Percentiles rank a stretch among this genome's conserved stretches.
phyloP scores from a whole-genome alignment of 805 yeast species.

The Metschnikowia orientalis region DNA sequence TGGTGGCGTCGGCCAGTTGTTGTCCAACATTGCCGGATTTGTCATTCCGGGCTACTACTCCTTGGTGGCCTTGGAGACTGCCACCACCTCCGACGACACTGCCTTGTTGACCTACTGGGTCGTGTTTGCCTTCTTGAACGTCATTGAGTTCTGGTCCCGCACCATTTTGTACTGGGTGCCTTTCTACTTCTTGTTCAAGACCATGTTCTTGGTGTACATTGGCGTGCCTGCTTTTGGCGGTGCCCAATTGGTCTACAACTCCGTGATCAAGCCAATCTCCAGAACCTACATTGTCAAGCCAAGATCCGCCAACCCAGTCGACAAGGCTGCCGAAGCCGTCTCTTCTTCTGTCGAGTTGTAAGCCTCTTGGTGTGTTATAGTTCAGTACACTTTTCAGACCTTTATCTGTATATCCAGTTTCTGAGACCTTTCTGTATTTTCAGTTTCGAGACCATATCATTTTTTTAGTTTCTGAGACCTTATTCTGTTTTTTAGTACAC shows the following conservation, averaged over 20 bases:
- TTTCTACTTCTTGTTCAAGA: conserved; percentile 92
- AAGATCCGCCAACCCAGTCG: conserved; percentile 37
- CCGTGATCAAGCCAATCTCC: conserved; percentile 63
- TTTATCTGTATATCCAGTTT: neutral
- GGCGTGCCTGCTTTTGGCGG: conserved; percentile 88
- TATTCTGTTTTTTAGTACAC: too few relatives aligned
- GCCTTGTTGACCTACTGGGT: conserved; percentile 95
- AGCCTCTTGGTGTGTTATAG: conserved; percentile 4
- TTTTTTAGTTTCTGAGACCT: too few relatives aligned
- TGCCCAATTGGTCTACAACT: conserved; percentile 65
- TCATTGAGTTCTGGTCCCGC: conserved; percentile 92
- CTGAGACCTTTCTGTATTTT: too few relatives aligned
- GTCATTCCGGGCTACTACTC: conserved; percentile 88
- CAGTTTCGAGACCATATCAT: too few relatives aligned
- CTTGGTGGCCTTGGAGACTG: conserved; percentile 73
- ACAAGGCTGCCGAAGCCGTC: conserved; percentile 45
- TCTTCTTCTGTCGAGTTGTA: conserved; percentile 30
- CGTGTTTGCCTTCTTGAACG: conserved; percentile 88
- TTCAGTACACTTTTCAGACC: too few relatives aligned
- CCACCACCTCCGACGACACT: conserved; percentile 70
- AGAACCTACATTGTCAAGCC: conserved; percentile 34
- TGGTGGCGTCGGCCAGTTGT: conserved; percentile 92
- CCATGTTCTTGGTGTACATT: conserved; percentile 79
- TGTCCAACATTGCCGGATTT: conserved; percentile 89
- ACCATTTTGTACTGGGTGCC: conserved; percentile 94